Evolutionary conservation across 2,329 filamentous ascomycete genomes (phyloP).

Genomic region (Epichloe gansuensis): DNA sequence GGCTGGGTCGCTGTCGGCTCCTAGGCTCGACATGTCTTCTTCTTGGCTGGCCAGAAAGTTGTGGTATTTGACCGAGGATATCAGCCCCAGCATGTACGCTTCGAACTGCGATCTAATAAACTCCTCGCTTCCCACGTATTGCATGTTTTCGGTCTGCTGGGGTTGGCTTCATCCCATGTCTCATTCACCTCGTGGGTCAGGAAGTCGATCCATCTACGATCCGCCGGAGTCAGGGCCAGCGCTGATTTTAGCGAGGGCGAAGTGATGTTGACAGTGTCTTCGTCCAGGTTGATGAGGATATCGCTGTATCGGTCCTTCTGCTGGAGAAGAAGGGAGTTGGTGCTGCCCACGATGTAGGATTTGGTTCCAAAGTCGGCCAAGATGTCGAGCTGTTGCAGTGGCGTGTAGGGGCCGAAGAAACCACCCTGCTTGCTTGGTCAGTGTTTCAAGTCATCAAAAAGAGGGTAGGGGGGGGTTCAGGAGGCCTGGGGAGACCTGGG

Average conservation of each 20-base stretch:
- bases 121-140: conserved; percentile 90
- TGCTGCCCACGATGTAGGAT: conserved; percentile 94
- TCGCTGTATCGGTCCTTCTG: conserved; percentile 95
- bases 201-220: conserved; percentile 93
- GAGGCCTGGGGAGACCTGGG: no score
- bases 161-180: conserved; percentile 91
- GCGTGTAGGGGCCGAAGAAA: conserved; percentile 92
- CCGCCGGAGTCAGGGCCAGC: conserved; percentile 68
- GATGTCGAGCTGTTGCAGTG: conserved; percentile 87
- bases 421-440: conserved; percentile 48
- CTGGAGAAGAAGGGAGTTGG: conserved; percentile 84
- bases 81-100: conserved; percentile 81
- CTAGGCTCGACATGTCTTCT: conserved; percentile 54
- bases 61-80: conserved; percentile 84
- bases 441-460: background rate
- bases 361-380: conserved; percentile 90
- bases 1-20: conserved; percentile 73
- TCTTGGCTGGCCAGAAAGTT: conserved; percentile 54
- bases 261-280: conserved; percentile 72
- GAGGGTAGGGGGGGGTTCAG: background rate
- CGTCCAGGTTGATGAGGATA: conserved; percentile 90
- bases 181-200: conserved; percentile 88
- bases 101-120: conserved; percentile 97
- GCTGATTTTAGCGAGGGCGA: conserved; percentile 67
- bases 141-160: conserved; percentile 85